phyloP scores from a whole-genome alignment of 495 filamentous ascomycete species.

The Pseudevernia furfuracea region DNA sequence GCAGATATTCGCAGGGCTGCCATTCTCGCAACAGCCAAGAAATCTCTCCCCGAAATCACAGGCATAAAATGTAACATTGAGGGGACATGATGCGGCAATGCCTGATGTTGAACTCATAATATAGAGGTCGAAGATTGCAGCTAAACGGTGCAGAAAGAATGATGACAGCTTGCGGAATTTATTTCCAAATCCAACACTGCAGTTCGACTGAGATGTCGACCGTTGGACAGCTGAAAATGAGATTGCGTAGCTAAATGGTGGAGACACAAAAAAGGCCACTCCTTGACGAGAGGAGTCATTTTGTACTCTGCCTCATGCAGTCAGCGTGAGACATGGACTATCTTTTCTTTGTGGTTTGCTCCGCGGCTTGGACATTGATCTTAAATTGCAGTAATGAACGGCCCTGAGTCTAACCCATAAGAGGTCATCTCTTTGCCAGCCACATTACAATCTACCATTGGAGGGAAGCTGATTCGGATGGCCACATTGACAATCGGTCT shows the following conservation, averaged over 20 bases:
- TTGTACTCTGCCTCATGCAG: background rate
- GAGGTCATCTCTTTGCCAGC: background rate
- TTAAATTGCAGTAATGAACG: background rate
- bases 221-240: background rate
- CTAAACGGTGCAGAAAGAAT: background rate
- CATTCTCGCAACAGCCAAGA: constrained; percentile 2
- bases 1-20: background rate
- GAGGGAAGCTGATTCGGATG: background rate
- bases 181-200: background rate
- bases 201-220: background rate
- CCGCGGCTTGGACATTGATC: background rate
- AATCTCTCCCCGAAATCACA: constrained; percentile 7
- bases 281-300: background rate
- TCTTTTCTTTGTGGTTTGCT: background rate
- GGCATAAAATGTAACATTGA: constrained; percentile 1
- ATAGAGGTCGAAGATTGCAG: background rate
- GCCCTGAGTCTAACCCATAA: too few relatives aligned
- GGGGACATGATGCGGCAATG: background rate
- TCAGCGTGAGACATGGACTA: background rate
- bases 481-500: background rate
- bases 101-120: background rate
- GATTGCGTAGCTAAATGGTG: background rate
- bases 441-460: background rate
- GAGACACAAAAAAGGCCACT: background rate
- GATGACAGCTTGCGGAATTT: background rate